These are phyloP conservation scores for Fusarium pininemorale DNA, from an alignment of 2,329 filamentous ascomycete genomes.

Conservation along the genomic window DNA sequence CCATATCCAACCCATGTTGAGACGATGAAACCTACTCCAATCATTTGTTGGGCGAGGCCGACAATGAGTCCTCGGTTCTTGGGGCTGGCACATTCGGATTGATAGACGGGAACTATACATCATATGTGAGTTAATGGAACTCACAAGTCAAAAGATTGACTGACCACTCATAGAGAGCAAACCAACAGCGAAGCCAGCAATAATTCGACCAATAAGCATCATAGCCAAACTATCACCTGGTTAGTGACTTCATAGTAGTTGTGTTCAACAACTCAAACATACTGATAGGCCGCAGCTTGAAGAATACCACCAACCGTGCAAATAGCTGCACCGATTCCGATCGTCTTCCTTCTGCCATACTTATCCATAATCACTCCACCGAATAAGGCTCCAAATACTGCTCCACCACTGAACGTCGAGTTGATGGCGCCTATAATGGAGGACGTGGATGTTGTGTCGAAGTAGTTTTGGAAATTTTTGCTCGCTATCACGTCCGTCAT, in stretches of 20 bases:
- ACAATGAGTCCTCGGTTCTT: constrained; percentile 54
- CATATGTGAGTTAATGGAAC: constrained; percentile 58
- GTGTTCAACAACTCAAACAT: constrained; percentile 19
- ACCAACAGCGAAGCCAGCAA: constrained; percentile 40
- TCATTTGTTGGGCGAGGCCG: constrained; percentile 64
- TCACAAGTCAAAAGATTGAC: constrained; percentile 34
- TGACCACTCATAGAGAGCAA: constrained; percentile 53
- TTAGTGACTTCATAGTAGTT: constrained; percentile 55
- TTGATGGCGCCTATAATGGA: constrained; percentile 66
- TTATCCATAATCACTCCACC: constrained; percentile 60
- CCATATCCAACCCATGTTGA: constrained; percentile 54
- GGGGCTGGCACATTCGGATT: constrained; percentile 39
- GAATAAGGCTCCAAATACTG: constrained; percentile 39
- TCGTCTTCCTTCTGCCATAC: constrained; percentile 62
- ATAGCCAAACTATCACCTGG: constrained; percentile 43
- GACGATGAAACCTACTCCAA: constrained; percentile 63
- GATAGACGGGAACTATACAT: constrained; percentile 35
- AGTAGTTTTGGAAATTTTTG: constrained; percentile 61
- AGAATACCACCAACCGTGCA: constrained; percentile 62
- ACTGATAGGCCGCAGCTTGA: constrained; percentile 58
- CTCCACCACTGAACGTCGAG: constrained; percentile 58
- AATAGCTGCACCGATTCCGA: constrained; percentile 62
- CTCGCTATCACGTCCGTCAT: constrained; percentile 63
- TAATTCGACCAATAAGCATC: constrained; percentile 39
- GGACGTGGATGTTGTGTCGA: constrained; percentile 56